Base-by-base conservation (phyloP, 257 asterid genomes). In the Phtheirospermum japonicum region DNA sequence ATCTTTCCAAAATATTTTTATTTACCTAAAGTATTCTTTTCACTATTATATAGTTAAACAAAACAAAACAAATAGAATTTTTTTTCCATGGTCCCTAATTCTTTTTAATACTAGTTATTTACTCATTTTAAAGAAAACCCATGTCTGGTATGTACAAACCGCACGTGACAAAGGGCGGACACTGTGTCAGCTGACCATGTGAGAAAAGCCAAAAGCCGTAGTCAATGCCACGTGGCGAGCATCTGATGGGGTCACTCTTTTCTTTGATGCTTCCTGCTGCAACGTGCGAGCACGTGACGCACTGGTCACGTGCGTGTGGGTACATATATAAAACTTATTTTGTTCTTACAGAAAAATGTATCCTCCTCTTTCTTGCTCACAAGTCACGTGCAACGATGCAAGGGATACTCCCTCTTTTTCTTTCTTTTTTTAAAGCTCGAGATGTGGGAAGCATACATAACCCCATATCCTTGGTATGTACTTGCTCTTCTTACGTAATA, bases 251-350 rank as follows among this genome's bases (percentile, higher is more conserved):
- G 60, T 62, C 20, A 7, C 9, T 31, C 18, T 56, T 33, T 33
- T 33, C 40, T 26, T 40, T 14, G 64, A 45, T 66, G 71, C 31
- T 62, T 56, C 77, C 61, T 45, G 45, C 64, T 9, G 57, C 66
- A 72, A 77, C 85, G 79, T 76, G 79, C 68, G 34, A 54, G 77
- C 83, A 77, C 81, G 79, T 79, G 81, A 76, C 68, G 7, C 14
- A 57, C 3, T 37, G 36, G 65, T 79, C 28, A 23, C 28, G 28
- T 23, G 28, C 28, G 28, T 23, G 28, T 23, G 28, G 2, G 28
- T 23, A 23, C 28, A 23, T 23, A 23, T 23, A 23, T 23, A n/a
- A n/a, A n/a, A n/a, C n/a, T 49, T 4, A 36, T 36, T 7, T 36
- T 4, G 8, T 36, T 31, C n/a, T n/a, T n/a, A n/a, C n/a, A n/a